Conservation (phyloP, 2,329 filamentous ascomycete species). For the Aphanocladium album region DNA sequence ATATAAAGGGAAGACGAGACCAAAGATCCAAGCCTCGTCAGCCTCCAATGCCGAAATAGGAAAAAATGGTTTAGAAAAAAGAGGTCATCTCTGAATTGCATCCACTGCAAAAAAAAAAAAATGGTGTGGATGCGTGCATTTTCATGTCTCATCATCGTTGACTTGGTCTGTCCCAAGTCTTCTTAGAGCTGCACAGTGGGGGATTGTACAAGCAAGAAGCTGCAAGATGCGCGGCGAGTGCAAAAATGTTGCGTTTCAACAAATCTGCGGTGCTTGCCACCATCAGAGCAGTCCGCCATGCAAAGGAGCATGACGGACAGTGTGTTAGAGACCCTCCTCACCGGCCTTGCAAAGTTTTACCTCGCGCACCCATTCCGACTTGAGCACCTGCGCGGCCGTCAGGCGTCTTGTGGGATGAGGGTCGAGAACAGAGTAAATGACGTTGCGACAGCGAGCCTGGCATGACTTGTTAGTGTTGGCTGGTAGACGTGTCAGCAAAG, state of each 20-base stretch:
- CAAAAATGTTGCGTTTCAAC: background rate
- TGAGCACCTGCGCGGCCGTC: constrained; percentile 91
- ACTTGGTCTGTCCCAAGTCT: constrained; percentile 12
- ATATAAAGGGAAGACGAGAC: background rate
- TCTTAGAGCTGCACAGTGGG: constrained; percentile 7
- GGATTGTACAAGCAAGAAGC: constrained; percentile 16
- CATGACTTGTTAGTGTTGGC: background rate
- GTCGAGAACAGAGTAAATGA: constrained; percentile 97
- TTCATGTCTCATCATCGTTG: constrained; percentile 14
- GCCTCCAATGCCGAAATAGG: background rate
- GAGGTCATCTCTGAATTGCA: constrained; percentile 15
- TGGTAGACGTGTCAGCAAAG: background rate
- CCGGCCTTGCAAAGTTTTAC: constrained; percentile 96
- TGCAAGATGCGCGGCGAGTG: constrained; percentile 21
- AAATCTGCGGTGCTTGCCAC: background rate
- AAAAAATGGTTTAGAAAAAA: too few relatives aligned
- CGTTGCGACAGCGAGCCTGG: constrained; percentile 92
- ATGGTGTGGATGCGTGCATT: constrained; percentile 1
- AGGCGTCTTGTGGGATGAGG: constrained; percentile 89
- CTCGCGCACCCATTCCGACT: constrained; percentile 97
- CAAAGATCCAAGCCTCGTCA: background rate
- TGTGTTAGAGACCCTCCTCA: constrained; percentile 77
- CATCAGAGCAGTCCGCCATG: constrained; percentile 25
- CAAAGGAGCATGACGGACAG: constrained; percentile 23
- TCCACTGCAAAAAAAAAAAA: constrained; percentile 8